Evolutionary conservation across 176 grass and related monocot species (phyloP).

Genomic region (Cocos nucifera): DNA sequence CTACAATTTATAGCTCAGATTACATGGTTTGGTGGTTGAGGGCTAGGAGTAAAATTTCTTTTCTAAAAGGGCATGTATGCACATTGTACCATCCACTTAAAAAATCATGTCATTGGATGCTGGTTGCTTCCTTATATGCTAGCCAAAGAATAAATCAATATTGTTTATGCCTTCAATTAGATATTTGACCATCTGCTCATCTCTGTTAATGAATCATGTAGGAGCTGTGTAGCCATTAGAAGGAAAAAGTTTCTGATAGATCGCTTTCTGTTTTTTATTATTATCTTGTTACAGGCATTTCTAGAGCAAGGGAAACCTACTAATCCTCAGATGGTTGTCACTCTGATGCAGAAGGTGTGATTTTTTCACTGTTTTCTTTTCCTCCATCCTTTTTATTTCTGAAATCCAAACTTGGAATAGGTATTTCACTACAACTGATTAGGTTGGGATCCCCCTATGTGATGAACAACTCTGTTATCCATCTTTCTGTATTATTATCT

Average conservation of each 20-base stretch:
- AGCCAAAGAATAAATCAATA: constrained; percentile 8
- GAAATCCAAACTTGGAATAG: too few species aligned
- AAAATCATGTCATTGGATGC: constrained; percentile 17
- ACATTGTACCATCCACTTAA: constrained; percentile 6
- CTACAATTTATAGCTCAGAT: too few species aligned
- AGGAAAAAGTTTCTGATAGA: constrained; percentile 14
- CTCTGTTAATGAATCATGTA: not conserved
- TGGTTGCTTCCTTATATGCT: constrained; percentile 24
- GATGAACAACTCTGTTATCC: too few species aligned
- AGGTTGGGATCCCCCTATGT: too few species aligned
- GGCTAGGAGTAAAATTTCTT: too few species aligned
- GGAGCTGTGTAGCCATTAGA: not conserved
- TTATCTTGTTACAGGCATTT: constrained; percentile 61
- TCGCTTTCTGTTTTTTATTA: constrained; percentile 2
- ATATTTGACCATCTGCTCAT: constrained; percentile 18
- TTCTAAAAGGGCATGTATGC: constrained; percentile 22
- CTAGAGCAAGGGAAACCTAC: constrained; percentile 87
- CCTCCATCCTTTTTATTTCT: too few species aligned
- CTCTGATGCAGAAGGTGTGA: constrained; percentile 89
- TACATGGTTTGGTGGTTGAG: too few species aligned
- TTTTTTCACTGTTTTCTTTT: constrained; percentile 8
- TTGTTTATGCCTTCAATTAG: not conserved
- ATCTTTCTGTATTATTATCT: not conserved
- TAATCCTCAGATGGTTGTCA: constrained; percentile 60
- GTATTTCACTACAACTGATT: too few species aligned